Conservation (phyloP, 192 early-diverging fungal genomes). For the Spizellomyces sp. region DNA sequence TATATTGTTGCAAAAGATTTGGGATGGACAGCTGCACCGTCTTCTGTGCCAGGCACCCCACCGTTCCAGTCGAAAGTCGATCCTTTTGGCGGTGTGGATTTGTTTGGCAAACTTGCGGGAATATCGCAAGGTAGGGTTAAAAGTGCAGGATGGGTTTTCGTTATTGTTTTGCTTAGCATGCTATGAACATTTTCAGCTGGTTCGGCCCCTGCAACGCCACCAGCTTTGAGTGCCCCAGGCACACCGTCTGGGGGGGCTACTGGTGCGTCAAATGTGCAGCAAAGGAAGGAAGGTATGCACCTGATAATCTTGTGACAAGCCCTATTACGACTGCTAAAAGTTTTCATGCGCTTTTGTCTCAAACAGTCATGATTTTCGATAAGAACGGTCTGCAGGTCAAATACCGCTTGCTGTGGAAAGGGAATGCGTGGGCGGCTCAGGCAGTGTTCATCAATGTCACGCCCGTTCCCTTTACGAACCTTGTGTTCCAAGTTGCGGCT, state of each 20-base stretch:
- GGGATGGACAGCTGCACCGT: no score
- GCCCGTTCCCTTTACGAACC: slow-evolving; percentile 51
- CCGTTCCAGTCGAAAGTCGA: slow-evolving; percentile 10
- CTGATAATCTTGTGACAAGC: not conserved
- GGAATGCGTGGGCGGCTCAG: slow-evolving; percentile 33
- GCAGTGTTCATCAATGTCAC: slow-evolving; percentile 59
- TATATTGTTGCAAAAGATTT: no score
- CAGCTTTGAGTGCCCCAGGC: not conserved
- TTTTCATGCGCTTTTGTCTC: not conserved
- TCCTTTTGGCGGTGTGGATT: slow-evolving; percentile 27
- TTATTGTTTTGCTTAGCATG: not conserved
- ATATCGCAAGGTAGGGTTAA: slow-evolving; percentile 24
- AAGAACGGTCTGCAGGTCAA: slow-evolving; percentile 63
- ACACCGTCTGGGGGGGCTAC: slow-evolving; percentile 9
- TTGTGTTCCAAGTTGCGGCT: slow-evolving; percentile 53
- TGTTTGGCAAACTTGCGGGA: slow-evolving; percentile 36
- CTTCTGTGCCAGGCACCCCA: not conserved
- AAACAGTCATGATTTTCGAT: slow-evolving; percentile 42
- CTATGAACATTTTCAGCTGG: no score
- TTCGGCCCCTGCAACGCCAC: not conserved
- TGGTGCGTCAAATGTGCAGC: not conserved
- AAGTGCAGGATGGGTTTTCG: not conserved
- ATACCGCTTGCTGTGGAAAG: slow-evolving; percentile 27
- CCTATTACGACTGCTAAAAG: not conserved
- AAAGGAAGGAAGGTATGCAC: slow-evolving; percentile 27